Evolutionary conservation across 2,329 filamentous ascomycete genomes (phyloP).

Genomic region (Aspergillus novofumigatus): DNA sequence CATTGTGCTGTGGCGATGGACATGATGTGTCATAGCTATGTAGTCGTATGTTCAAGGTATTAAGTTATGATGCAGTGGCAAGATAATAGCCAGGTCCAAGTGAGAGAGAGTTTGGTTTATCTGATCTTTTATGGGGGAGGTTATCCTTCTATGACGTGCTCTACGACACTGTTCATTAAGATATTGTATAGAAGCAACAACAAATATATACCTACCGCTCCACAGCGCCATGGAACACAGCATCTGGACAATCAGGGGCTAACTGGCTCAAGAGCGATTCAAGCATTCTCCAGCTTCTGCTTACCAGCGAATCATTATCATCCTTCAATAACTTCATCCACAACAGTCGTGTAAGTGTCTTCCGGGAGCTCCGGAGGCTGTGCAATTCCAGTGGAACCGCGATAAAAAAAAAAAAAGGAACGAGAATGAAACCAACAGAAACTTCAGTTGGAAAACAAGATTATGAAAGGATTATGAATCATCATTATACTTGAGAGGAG

Average conservation of each 20-base stretch:
- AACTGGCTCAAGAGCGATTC: background rate
- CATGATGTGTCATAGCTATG: background rate
- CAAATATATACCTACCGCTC: background rate
- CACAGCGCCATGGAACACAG: background rate
- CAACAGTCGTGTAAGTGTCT: background rate
- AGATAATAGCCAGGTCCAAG: background rate
- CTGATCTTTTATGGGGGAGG: background rate
- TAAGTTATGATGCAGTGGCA: background rate
- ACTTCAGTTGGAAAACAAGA: background rate
- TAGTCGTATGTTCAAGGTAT: background rate
- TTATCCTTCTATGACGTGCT: background rate
- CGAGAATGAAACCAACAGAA: background rate
- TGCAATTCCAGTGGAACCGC: slow-evolving; percentile 9
- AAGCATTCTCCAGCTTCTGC: background rate
- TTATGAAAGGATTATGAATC: background rate
- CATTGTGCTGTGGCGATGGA: background rate
- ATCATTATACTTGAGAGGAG: background rate
- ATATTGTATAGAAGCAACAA: no score
- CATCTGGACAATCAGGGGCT: background rate
- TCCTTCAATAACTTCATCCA: background rate
- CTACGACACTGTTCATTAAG: no score
- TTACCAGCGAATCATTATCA: background rate
- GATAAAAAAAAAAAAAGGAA: no score
- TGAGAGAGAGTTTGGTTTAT: background rate
- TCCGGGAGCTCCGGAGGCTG: slow-evolving; percentile 17